These are phyloP conservation scores for Porphyridium purpureum DNA, from an alignment of 23 red algal species.

Conservation along the genomic window DNA sequence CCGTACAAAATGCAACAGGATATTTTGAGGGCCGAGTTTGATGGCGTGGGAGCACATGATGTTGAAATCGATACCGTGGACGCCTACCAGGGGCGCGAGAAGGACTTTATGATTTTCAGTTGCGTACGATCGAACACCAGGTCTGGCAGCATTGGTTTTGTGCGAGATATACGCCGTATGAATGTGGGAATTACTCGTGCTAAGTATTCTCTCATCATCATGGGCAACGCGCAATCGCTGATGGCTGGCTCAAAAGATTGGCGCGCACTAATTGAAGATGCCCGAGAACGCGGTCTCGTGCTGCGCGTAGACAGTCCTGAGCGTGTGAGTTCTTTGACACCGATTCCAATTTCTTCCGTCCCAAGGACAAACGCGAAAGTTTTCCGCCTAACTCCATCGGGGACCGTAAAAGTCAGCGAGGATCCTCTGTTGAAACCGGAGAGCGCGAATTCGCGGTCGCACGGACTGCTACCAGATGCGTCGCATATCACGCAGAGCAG, in stretches of 20 bases:
- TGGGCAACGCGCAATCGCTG: conserved; percentile 34
- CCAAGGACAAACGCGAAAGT: too few relatives aligned
- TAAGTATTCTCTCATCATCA: conserved; percentile 41
- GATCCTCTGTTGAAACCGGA: too few relatives aligned
- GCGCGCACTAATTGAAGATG: conserved; percentile 36
- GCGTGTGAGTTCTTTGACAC: too few relatives aligned
- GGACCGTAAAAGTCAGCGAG: too few relatives aligned
- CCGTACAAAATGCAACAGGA: conserved; percentile 61
- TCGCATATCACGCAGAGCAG: too few relatives aligned
- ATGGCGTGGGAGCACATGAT: conserved; percentile 32
- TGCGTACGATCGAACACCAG: conserved; percentile 40
- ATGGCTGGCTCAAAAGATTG: conserved; percentile 14
- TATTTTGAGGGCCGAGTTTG: conserved; percentile 32
- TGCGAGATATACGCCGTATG: conserved; percentile 64
- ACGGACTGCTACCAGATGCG: too few relatives aligned
- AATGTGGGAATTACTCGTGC: conserved; percentile 91
- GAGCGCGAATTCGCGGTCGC: too few relatives aligned
- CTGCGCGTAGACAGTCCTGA: too few relatives aligned
- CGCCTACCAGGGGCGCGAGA: conserved; percentile 80
- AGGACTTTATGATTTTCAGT: conserved; percentile 57
- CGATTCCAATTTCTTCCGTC: too few relatives aligned
- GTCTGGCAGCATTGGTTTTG: conserved; percentile 72
- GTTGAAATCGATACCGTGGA: conserved; percentile 77
- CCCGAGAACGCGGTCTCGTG: conserved; percentile 32
- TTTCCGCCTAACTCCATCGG: too few relatives aligned